A percentile compares a stretch with the other conserved stretches of the same genome.
phyloP scores from a whole-genome alignment of 352 stramenopile species.

The Phytophthora multivora region DNA sequence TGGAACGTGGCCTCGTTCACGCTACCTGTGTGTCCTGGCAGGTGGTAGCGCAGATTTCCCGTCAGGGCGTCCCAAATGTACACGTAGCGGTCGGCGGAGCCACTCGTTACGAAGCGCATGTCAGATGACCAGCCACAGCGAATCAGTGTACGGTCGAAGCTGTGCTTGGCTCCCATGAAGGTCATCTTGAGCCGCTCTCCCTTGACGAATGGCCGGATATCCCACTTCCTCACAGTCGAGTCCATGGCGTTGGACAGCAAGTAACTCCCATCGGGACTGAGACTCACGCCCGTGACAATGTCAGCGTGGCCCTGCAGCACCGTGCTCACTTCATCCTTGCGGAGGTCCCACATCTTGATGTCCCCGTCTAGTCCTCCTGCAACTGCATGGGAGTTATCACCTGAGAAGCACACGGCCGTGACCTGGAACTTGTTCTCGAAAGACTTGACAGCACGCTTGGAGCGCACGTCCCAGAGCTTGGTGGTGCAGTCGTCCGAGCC shows the following conservation, averaged over 20 bases:
- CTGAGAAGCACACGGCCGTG: conserved; percentile 88
- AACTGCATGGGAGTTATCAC: conserved; percentile 89
- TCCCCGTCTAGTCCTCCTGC: conserved; percentile 93
- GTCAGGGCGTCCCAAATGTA: conserved; percentile 96
- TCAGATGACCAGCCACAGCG: conserved; percentile 91
- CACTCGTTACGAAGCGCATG: conserved; percentile 86
- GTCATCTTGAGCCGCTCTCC: conserved; percentile 58
- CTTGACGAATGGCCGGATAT: conserved; percentile 91
- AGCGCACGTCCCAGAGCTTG: conserved; percentile 90
- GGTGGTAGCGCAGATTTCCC: conserved; percentile 90
- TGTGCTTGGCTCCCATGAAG: conserved; percentile 89
- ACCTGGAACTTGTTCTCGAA: conserved; percentile 91
- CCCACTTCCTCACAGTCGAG: conserved; percentile 91
- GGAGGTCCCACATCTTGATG: conserved; percentile 94
- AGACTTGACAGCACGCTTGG: conserved; percentile 78
- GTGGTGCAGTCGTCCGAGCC: conserved; percentile 91
- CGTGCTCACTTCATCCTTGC: conserved; percentile 77
- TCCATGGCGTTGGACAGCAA: conserved; percentile 97
- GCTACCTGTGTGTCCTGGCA: conserved; percentile 93
- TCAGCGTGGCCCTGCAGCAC: conserved; percentile 92
- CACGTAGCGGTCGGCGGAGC: conserved; percentile 92
- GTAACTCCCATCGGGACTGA: conserved; percentile 93
- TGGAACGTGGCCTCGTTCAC: conserved; percentile 96
- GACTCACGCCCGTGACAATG: conserved; percentile 93
- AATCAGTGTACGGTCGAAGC: conserved; percentile 94